phyloP scores from a whole-genome alignment of 208 protist species.

The Crithidia sp. region DNA sequence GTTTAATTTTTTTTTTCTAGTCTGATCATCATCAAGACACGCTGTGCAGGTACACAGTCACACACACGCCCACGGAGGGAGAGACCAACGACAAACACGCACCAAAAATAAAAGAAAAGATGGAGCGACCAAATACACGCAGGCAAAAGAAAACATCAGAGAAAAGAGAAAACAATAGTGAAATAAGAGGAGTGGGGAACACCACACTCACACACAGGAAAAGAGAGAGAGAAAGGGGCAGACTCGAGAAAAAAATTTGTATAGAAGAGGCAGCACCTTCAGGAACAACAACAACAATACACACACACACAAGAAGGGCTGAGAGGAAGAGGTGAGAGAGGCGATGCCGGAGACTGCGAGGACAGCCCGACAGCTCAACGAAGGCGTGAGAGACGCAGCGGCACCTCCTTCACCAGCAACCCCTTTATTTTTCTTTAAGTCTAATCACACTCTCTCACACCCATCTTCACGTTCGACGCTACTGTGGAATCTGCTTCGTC shows the following conservation, averaged over 20 bases:
- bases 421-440: no score
- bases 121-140: no score
- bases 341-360: no score
- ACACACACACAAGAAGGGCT: background rate
- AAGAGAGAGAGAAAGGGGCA: background rate
- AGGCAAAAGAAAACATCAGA: background rate
- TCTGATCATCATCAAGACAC: background rate
- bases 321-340: no score
- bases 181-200: no score
- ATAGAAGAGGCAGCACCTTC: no score
- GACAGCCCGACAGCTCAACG: no score
- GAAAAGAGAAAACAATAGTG: background rate
- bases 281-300: background rate
- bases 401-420: no score
- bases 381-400: no score
- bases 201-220: background rate
- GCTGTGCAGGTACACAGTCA: background rate
- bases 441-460: no score
- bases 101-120: no score
- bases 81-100: background rate
- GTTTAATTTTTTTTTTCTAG: background rate
- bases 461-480: background rate
- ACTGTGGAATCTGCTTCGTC: conserved; percentile 35
- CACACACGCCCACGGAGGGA: conserved; percentile 16
- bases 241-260: background rate